Evolutionary conservation across 495 filamentous ascomycete genomes (phyloP).

Genomic region (Hyaloscypha finlandica): DNA sequence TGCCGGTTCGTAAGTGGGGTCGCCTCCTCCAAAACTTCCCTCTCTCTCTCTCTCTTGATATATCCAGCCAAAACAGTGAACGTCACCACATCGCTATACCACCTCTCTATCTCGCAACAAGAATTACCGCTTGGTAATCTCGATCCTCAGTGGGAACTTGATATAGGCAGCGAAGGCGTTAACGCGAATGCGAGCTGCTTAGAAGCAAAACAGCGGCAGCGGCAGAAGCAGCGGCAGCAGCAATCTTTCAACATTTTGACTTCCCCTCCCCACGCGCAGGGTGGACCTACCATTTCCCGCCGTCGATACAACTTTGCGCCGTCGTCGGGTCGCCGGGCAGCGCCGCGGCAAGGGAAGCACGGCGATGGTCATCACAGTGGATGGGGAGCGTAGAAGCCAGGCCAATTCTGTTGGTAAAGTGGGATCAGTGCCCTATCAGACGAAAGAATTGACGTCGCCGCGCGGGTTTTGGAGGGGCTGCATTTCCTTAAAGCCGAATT

Average conservation of each 20-base stretch:
- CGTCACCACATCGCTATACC: background rate
- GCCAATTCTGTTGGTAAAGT: background rate
- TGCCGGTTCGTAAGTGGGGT: background rate
- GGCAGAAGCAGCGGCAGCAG: background rate
- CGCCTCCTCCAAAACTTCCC: background rate
- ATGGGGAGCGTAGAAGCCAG: too few species aligned
- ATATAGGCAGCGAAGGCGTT: background rate
- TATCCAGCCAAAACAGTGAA: background rate
- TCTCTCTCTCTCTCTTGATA: background rate
- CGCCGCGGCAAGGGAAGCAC: background rate
- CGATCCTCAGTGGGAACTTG: too few species aligned
- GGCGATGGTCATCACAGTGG: background rate
- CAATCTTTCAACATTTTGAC: background rate
- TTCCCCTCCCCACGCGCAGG: background rate
- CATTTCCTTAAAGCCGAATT: background rate
- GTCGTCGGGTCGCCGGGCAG: background rate
- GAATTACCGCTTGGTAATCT: background rate
- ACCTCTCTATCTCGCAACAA: background rate
- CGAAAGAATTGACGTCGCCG: background rate
- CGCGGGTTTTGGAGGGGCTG: background rate
- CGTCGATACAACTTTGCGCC: too few species aligned
- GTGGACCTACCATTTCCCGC: background rate
- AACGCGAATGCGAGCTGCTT: background rate
- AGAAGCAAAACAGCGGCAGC: background rate
- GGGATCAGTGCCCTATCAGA: background rate